phyloP scores from a whole-genome alignment of 1,284 basidiomycete genomes.

The Meira nashicola region DNA sequence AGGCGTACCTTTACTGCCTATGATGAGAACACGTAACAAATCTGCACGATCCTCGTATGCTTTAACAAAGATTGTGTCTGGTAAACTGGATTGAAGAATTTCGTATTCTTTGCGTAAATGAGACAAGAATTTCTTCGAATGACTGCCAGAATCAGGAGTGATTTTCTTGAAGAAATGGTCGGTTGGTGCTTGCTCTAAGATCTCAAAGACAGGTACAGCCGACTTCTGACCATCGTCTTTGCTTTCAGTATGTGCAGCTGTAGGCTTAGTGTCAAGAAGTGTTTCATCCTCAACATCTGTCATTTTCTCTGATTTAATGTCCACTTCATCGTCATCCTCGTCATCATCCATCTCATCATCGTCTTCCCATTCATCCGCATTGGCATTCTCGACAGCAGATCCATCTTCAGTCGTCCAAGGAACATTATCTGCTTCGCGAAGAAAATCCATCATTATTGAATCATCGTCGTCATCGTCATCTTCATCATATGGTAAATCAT shows the following conservation, averaged over 20 bases:
- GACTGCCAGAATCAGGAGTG: slow-evolving; percentile 7
- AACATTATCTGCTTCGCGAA: slow-evolving; percentile 15
- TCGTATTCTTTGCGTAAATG: slow-evolving; percentile 78
- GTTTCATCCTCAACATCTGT: background rate
- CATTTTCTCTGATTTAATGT: background rate
- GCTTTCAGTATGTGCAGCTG: background rate
- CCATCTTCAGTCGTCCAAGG: slow-evolving; percentile 38
- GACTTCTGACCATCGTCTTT: slow-evolving; percentile 3
- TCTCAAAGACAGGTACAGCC: slow-evolving; percentile 27
- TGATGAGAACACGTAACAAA: slow-evolving; percentile 77
- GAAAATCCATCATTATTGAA: slow-evolving; percentile 24
- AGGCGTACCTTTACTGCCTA: slow-evolving; percentile 90
- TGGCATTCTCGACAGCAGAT: slow-evolving; percentile 39
- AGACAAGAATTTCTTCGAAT: slow-evolving; percentile 66
- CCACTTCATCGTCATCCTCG: background rate
- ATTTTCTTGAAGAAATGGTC: slow-evolving; percentile 29
- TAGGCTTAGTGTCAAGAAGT: background rate
- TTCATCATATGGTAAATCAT: background rate
- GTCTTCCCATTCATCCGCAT: slow-evolving; percentile 40
- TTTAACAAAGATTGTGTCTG: slow-evolving; percentile 55
- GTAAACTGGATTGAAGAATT: slow-evolving; percentile 68
- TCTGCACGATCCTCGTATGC: slow-evolving; percentile 71
- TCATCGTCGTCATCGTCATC: slow-evolving; percentile 13
- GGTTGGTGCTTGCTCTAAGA: slow-evolving; percentile 30
- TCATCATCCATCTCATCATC: slow-evolving; percentile 12